Percentiles rank a stretch among this genome's conserved stretches.
These are phyloP conservation scores for Staphylotrichum longicolle DNA, from an alignment of 495 filamentous ascomycete species.

Conservation along the genomic window DNA sequence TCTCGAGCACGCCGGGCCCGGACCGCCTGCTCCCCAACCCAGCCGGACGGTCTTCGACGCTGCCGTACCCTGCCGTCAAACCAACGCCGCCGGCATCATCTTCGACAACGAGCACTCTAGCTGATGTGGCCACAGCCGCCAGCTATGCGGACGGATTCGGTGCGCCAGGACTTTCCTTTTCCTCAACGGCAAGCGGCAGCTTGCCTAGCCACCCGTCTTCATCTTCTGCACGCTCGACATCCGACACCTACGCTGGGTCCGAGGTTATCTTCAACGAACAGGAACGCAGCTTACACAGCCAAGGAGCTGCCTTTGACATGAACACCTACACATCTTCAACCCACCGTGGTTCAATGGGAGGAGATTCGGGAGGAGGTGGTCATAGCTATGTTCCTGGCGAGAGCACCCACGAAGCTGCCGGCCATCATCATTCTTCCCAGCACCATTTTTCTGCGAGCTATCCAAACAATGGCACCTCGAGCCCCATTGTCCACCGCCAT, in stretches of 20 bases:
- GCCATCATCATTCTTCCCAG: slow-evolving; percentile 3
- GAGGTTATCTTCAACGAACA: slow-evolving; percentile 12
- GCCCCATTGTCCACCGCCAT: slow-evolving; percentile 11
- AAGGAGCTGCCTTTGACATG: slow-evolving; percentile 24
- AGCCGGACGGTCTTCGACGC: slow-evolving; percentile 27
- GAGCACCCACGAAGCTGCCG: slow-evolving; percentile 13
- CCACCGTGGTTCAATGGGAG: slow-evolving; percentile 26
- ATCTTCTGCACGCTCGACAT: slow-evolving; percentile 16
- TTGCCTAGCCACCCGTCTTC: slow-evolving; percentile 13
- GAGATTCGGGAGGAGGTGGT: background rate
- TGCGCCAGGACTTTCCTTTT: slow-evolving; percentile 15
- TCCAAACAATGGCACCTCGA: background rate
- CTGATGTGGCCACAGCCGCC: slow-evolving; percentile 28
- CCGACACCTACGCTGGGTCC: slow-evolving; percentile 21
- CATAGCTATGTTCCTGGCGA: slow-evolving; percentile 31
- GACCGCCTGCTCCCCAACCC: slow-evolving; percentile 45
- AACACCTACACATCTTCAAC: slow-evolving; percentile 25
- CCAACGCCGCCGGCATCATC: slow-evolving; percentile 4
- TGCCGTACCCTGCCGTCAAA: slow-evolving; percentile 33
- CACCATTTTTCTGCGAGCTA: background rate
- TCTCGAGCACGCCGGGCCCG: slow-evolving; percentile 20
- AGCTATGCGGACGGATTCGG: slow-evolving; percentile 25
- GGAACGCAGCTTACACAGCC: slow-evolving; percentile 16
- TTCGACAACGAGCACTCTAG: slow-evolving; percentile 23
- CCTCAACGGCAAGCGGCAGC: slow-evolving; percentile 6